A percentile compares a stretch with the other conserved stretches of the same genome.
phyloP scores from a whole-genome alignment of 2,329 filamentous ascomycete genomes.

The Fusarium solani-melongenae region DNA sequence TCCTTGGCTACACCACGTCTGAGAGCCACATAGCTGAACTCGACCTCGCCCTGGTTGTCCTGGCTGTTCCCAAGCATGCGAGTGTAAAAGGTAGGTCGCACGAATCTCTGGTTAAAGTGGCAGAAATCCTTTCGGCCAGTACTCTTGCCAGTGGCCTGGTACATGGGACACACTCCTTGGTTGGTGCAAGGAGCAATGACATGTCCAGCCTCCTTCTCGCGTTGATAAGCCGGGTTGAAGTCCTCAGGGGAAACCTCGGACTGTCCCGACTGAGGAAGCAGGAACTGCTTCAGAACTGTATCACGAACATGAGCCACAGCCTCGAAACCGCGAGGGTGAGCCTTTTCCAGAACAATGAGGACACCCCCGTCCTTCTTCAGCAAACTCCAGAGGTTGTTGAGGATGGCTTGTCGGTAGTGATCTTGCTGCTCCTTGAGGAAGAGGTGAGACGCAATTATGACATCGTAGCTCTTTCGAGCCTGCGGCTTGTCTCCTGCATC shows the following conservation, averaged over 20 bases:
- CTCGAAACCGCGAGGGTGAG: constrained; percentile 90
- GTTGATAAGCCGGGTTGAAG: constrained; percentile 52
- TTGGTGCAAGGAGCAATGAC: constrained; percentile 87
- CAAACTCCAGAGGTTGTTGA: constrained; percentile 91
- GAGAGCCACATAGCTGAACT: constrained; percentile 90
- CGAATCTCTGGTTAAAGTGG: constrained; percentile 89
- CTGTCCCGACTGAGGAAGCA: constrained; percentile 62
- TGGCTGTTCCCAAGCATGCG: constrained; percentile 74
- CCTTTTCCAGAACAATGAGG: constrained; percentile 89
- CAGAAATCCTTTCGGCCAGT: constrained; percentile 88
- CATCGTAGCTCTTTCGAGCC: constrained; percentile 82
- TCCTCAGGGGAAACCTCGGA: constrained; percentile 48
- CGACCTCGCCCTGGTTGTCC: constrained; percentile 88
- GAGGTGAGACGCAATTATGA: constrained; percentile 89
- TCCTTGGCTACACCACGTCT: constrained; percentile 72
- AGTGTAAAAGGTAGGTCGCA: constrained; percentile 85
- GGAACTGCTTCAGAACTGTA: constrained; percentile 79
- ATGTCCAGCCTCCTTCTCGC: constrained; percentile 68
- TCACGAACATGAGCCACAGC: constrained; percentile 87
- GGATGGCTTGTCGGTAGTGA: constrained; percentile 78
- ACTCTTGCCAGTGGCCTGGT: constrained; percentile 74
- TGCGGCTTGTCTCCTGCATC: constrained; percentile 66
- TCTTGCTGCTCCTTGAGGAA: constrained; percentile 82
- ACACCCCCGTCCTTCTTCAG: constrained; percentile 87
- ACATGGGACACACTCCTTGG: constrained; percentile 90